Conservation (phyloP, 768 basidiomycete species). For the Mycena albidolilacea region DNA sequence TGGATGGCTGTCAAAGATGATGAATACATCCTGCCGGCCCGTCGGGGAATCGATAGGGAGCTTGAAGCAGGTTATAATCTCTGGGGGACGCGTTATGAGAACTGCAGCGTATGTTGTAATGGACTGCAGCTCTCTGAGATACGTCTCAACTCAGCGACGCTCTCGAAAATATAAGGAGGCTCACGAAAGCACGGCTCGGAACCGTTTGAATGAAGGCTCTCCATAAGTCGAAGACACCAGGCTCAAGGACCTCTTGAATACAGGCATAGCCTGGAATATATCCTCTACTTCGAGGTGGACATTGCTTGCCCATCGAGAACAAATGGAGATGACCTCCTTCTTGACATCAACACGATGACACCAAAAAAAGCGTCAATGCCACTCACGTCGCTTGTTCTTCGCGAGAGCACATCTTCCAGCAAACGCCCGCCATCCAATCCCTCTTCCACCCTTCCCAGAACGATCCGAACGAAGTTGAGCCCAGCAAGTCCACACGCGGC, state of each 20-base stretch:
- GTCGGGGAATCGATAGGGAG: constrained; percentile 44
- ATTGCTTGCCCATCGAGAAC: constrained; percentile 66
- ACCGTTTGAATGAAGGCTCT: constrained; percentile 54
- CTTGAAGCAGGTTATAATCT: constrained; percentile 71
- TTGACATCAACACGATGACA: constrained; percentile 14
- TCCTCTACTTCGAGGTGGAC: constrained; percentile 72
- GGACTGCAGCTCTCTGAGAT: constrained; percentile 47
- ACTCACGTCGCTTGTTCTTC: constrained; percentile 55
- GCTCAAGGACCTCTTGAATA: constrained; percentile 61
- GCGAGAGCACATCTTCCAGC: constrained; percentile 51
- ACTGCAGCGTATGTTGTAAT: constrained; percentile 50
- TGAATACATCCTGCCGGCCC: constrained; percentile 54
- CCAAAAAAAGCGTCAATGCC: not conserved
- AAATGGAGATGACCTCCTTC: constrained; percentile 73
- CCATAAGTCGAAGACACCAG: constrained; percentile 54
- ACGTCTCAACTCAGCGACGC: not conserved
- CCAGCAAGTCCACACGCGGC: constrained; percentile 79
- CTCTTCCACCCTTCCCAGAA: constrained; percentile 55
- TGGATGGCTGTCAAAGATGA: constrained; percentile 79
- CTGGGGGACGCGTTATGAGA: constrained; percentile 80
- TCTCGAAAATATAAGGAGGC: constrained; percentile 1
- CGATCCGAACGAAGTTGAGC: constrained; percentile 72
- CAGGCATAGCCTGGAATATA: constrained; percentile 57
- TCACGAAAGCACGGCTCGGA: constrained; percentile 51
- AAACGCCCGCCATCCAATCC: constrained; percentile 48